These are phyloP conservation scores for Leccinum subtestaceum DNA, from an alignment of 768 basidiomycete species.

Conservation along the genomic window DNA sequence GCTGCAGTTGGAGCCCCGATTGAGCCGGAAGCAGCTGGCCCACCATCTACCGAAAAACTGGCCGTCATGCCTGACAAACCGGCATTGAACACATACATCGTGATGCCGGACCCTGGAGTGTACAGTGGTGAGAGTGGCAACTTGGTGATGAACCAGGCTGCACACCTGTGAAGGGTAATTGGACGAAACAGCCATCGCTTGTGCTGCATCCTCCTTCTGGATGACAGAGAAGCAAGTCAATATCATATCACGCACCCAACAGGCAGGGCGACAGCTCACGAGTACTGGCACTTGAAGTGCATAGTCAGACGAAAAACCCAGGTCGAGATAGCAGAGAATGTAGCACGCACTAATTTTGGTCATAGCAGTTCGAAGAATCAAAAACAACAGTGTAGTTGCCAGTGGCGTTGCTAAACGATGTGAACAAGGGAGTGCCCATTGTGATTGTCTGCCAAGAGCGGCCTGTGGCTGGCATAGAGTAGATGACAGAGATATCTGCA, in stretches of 20 bases:
- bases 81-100: constrained; percentile 25
- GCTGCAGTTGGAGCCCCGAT: background rate
- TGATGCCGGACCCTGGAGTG: constrained; percentile 23
- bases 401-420: background rate
- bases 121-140: background rate
- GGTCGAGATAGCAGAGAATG: background rate
- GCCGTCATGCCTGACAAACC: constrained; percentile 8
- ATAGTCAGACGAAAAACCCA: background rate
- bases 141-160: background rate
- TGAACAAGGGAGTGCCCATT: background rate
- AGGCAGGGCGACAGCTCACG: constrained; percentile 9
- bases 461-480: constrained; percentile 20
- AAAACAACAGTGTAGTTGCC: constrained; percentile 5
- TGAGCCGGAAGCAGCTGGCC: constrained; percentile 1
- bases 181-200: constrained; percentile 14
- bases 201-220: constrained; percentile 19
- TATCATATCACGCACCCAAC: background rate
- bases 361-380: constrained; percentile 19
- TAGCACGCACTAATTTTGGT: constrained; percentile 26
- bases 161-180: constrained; percentile 23
- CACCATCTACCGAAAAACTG: constrained; percentile 20
- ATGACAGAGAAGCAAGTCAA: background rate
- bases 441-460: constrained; percentile 16
- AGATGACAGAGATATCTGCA: constrained; percentile 18
- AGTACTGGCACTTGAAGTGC: constrained; percentile 7